A percentile compares a stretch with the other conserved stretches of the same genome.
phyloP scores from a whole-genome alignment of 305 asterid species.

The Solanum chacoense region DNA sequence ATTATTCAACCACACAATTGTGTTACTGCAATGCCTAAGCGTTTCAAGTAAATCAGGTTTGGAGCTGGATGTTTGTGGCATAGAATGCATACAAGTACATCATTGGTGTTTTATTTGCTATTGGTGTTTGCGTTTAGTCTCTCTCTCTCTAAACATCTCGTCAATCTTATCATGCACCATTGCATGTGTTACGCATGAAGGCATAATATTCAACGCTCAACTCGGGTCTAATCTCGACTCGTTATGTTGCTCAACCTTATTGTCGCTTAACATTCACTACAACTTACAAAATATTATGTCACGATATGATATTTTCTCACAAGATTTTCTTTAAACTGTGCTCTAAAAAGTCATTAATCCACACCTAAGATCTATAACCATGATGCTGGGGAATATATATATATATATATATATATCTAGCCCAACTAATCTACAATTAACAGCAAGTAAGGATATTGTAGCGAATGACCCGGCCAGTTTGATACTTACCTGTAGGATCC shows the following conservation, averaged over 20 bases:
- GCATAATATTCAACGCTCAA: background rate
- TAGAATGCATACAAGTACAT: background rate
- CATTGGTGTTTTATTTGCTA: constrained; percentile 24
- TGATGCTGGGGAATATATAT: background rate
- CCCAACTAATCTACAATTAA: background rate
- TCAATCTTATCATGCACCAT: constrained; percentile 58
- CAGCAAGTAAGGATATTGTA: background rate
- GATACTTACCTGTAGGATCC: background rate
- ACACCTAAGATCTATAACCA: background rate
- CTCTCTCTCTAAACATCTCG: constrained; percentile 36
- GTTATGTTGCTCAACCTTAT: background rate
- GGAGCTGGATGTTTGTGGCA: background rate
- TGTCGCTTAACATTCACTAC: background rate
- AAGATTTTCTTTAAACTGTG: background rate
- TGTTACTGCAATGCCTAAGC: background rate
- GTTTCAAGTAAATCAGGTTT: background rate
- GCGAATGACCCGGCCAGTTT: background rate
- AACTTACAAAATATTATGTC: background rate
- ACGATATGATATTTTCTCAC: constrained; percentile 2
- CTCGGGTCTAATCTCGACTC: background rate
- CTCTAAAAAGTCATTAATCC: background rate
- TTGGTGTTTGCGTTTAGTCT: constrained; percentile 1
- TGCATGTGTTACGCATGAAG: constrained; percentile 23
- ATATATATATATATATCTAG: background rate
- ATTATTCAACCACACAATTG: background rate